Evolutionary conservation across 1,284 basidiomycete species (phyloP).

Genomic region (Agroathelia rolfsii): DNA sequence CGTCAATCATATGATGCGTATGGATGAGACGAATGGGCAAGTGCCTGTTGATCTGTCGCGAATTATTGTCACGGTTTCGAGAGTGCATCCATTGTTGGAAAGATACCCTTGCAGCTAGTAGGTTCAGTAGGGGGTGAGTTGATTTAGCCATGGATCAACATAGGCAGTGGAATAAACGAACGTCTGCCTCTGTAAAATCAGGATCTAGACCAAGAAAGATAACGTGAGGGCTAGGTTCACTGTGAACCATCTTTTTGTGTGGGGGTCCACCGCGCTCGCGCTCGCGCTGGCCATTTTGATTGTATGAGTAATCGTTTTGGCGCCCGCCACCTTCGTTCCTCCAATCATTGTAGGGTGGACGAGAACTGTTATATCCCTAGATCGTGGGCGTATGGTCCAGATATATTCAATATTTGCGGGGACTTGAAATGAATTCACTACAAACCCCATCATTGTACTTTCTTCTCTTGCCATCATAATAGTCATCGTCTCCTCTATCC

Average conservation of each 20-base stretch:
- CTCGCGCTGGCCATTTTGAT: constrained; percentile 39
- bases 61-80: constrained; percentile 86
- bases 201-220: constrained; percentile 87
- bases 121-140: constrained; percentile 22
- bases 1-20: constrained; percentile 61
- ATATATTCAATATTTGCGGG: constrained; percentile 34
- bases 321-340: constrained; percentile 16
- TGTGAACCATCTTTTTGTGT: constrained; percentile 68
- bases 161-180: constrained; percentile 40
- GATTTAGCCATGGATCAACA: constrained; percentile 28
- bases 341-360: constrained; percentile 13
- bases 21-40: constrained; percentile 69
- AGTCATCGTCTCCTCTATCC: constrained; percentile 61
- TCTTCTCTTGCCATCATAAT: constrained; percentile 61
- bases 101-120: constrained; percentile 77
- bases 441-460: constrained; percentile 67
- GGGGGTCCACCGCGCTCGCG: constrained; percentile 30
- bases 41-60: constrained; percentile 89
- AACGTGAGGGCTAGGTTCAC: constrained; percentile 79
- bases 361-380: constrained; percentile 6
- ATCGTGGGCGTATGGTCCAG: constrained; percentile 27
- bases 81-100: constrained; percentile 56
- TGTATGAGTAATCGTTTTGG: constrained; percentile 27
- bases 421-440: constrained; percentile 17
- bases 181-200: constrained; percentile 84